Percentiles rank a stretch among this genome's conserved stretches.
These are phyloP conservation scores for Ophiocordyceps camponoti-leonardi DNA, from an alignment of 2,329 filamentous ascomycete genomes.

Conservation along the genomic window DNA sequence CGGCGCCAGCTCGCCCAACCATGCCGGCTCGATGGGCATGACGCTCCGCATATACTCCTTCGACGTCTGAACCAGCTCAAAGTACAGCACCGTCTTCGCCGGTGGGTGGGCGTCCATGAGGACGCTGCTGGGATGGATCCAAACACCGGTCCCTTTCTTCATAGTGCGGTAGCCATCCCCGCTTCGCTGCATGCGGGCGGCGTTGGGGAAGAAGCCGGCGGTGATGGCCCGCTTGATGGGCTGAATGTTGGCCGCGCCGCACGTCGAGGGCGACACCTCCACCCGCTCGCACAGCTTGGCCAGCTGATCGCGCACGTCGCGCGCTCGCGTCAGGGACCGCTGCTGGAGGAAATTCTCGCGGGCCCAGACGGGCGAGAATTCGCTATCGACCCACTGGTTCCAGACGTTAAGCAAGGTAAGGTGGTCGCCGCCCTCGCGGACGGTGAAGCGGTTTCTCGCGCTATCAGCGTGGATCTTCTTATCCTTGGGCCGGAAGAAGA, in stretches of 20 bases:
- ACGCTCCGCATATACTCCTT: conserved; percentile 89
- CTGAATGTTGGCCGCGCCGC: conserved; percentile 49
- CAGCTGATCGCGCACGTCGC: conserved; percentile 85
- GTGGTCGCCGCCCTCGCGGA: conserved; percentile 84
- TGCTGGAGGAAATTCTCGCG: conserved; percentile 91
- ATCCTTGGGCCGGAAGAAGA: conserved; percentile 93
- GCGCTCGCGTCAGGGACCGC: conserved; percentile 69
- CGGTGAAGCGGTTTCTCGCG: conserved; percentile 72
- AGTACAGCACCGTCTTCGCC: conserved; percentile 71
- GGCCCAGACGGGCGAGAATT: conserved; percentile 76
- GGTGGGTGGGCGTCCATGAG: conserved; percentile 63
- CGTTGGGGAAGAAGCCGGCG: conserved; percentile 88
- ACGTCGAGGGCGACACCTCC: conserved; percentile 57
- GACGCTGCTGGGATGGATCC: conserved; percentile 78
- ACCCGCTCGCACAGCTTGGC: conserved; percentile 85
- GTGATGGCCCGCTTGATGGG: conserved; percentile 81
- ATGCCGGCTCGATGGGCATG: conserved; percentile 68
- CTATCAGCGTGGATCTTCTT: conserved; percentile 94
- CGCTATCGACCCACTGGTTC: conserved; percentile 87
- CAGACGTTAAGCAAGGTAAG: conserved; percentile 79
- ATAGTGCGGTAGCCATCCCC: conserved; percentile 84
- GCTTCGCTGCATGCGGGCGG: conserved; percentile 63
- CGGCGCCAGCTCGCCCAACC: conserved; percentile 79
- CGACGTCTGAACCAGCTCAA: conserved; percentile 62
- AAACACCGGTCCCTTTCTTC: conserved; percentile 77